Base-by-base conservation (phyloP, 1,139 yeast genomes). In the Hansenula sp. region DNA sequence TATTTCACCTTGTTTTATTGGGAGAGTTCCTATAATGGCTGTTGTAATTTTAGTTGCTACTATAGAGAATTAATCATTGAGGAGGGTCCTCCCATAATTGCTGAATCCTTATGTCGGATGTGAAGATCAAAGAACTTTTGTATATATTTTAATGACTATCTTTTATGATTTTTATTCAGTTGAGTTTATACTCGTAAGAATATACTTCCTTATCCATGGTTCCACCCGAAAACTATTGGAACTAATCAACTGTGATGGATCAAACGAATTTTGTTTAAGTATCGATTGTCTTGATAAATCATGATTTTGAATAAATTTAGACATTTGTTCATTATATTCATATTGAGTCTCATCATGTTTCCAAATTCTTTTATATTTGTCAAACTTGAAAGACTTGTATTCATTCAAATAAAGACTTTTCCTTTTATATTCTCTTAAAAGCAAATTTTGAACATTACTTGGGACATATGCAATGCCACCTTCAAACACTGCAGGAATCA, bases 391-490 rank as follows among this genome's bases (percentile, higher is more conserved):
- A 4, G 57, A 58, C 9, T 59, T 62, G 47, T 55, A 68, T 17
- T 50, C 47, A 25, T 46, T 45, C 40, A 59, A 51, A 16, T 54
- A 55, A 7, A 65, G 44, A 8, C 70, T 68, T 31, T 58, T 61
- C 3, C 61, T 51, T 5, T 41, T 40, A 46, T 73, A 74, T 47
- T 74, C 81, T 50, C 83, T 55, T 40, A 60, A 54, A 19, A 79
- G 57, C 5, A 77, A 57, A 4, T 50, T 46, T 29, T 59, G 56
- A 43, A 59, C 71, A 3, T 59, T 46, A 16, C 56, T 55, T 0
- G 85, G 85, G 12, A 78, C 72, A 45, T 59, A 65, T 0, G 75
- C 70, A 17, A 58, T 49, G 13, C 60, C 70, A 2, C 84, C 84
- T 57, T 79, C 84, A 53, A 76, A 78, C 11, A 66, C 50, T 0